Evolutionary conservation across 2,329 filamentous ascomycete species (phyloP).

Genomic region (Fusarium guadeloupense): DNA sequence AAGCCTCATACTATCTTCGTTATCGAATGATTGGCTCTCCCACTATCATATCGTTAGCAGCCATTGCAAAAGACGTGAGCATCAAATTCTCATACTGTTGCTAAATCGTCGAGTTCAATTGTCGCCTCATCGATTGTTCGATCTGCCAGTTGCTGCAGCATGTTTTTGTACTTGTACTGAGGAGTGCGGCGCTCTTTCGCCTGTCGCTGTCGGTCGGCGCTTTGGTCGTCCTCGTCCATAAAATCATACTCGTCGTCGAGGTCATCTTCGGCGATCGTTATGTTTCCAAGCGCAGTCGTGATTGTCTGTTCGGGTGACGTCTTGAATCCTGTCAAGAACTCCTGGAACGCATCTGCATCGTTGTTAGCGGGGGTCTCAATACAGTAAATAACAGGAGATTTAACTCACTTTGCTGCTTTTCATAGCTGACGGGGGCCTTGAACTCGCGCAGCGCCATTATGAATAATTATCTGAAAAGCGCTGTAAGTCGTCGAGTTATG

Average conservation of each 20-base stretch:
- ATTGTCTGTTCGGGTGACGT: slow-evolving; percentile 75
- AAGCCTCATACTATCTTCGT: slow-evolving; percentile 73
- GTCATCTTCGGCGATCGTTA: slow-evolving; percentile 88
- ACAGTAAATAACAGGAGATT: slow-evolving; percentile 1
- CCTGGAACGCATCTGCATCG: slow-evolving; percentile 77
- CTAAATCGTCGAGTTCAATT: slow-evolving; percentile 90
- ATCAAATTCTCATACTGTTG: slow-evolving; percentile 63
- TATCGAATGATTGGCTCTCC: slow-evolving; percentile 67
- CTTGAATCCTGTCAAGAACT: slow-evolving; percentile 91
- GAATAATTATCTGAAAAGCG: slow-evolving; percentile 37
- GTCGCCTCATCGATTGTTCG: slow-evolving; percentile 78
- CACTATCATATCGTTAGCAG: slow-evolving; percentile 62
- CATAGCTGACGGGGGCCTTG: slow-evolving; percentile 84
- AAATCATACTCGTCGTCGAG: slow-evolving; percentile 92
- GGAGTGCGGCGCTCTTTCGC: slow-evolving; percentile 63
- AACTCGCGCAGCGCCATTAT: slow-evolving; percentile 87
- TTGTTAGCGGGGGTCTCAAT: slow-evolving; percentile 42
- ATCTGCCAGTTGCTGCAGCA: slow-evolving; percentile 88
- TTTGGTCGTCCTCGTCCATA: slow-evolving; percentile 81
- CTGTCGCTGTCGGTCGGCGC: slow-evolving; percentile 59
- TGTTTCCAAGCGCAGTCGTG: slow-evolving; percentile 81
- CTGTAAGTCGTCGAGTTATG: slow-evolving; percentile 23
- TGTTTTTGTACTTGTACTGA: slow-evolving; percentile 86
- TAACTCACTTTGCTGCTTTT: slow-evolving; percentile 79
- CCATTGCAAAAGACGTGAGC: not conserved